These are phyloP conservation scores for Ganoderma boninense DNA, from an alignment of 1,284 basidiomycete genomes.

Conservation along the genomic window DNA sequence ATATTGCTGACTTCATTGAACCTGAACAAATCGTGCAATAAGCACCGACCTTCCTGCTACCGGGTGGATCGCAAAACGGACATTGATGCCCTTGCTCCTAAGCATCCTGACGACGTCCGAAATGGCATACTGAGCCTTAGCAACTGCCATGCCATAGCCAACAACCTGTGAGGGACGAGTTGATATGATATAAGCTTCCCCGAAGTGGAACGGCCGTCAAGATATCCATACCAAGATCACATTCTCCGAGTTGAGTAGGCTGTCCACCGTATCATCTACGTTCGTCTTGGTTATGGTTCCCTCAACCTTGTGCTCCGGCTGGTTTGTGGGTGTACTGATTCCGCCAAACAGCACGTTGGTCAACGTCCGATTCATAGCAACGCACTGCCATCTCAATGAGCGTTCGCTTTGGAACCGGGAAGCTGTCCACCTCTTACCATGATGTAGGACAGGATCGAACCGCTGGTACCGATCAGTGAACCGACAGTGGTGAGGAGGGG, in stretches of 20 bases:
- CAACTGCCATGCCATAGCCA: slow-evolving; percentile 90
- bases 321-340: slow-evolving; percentile 63
- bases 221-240: slow-evolving; percentile 72
- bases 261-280: slow-evolving; percentile 82
- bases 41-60: slow-evolving; percentile 46
- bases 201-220: neutral
- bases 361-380: slow-evolving; percentile 87
- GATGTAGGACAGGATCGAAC: slow-evolving; percentile 90
- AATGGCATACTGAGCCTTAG: slow-evolving; percentile 88
- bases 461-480: slow-evolving; percentile 85
- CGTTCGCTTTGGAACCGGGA: slow-evolving; percentile 2
- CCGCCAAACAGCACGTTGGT: slow-evolving; percentile 85
- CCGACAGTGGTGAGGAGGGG: slow-evolving; percentile 83
- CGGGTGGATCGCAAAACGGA: slow-evolving; percentile 58
- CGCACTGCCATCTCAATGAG: slow-evolving; percentile 60
- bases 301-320: slow-evolving; percentile 77
- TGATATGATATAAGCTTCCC: neutral
- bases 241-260: slow-evolving; percentile 78
- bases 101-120: slow-evolving; percentile 81
- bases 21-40: neutral
- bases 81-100: slow-evolving; percentile 75
- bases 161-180: slow-evolving; percentile 61
- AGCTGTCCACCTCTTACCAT: slow-evolving; percentile 63
- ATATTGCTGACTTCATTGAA: neutral
- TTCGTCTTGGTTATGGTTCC: slow-evolving; percentile 80